Evolutionary conservation across 2,329 filamentous ascomycete genomes (phyloP).

Genomic region (Fusarium dlaminii): DNA sequence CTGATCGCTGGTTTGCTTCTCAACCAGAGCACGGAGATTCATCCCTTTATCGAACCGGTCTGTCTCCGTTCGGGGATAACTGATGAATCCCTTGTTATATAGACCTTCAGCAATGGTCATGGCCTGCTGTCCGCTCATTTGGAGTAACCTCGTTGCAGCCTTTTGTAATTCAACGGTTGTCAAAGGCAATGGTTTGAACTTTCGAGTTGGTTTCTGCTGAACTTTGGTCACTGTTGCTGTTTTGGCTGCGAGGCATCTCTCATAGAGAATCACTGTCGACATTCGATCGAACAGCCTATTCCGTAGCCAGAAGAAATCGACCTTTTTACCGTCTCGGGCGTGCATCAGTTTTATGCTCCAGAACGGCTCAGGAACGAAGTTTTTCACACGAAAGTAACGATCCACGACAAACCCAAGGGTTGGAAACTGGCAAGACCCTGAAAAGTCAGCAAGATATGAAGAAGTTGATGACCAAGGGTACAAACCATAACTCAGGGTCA

Average conservation of each 20-base stretch:
- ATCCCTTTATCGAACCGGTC: constrained; percentile 94
- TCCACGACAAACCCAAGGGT: constrained; percentile 97
- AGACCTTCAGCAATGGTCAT: constrained; percentile 89
- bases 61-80: constrained; percentile 96
- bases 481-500: constrained; percentile 82
- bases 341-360: constrained; percentile 92
- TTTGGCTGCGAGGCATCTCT: constrained; percentile 81
- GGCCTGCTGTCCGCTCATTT: constrained; percentile 89
- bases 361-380: constrained; percentile 91
- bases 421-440: constrained; percentile 93
- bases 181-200: constrained; percentile 91
- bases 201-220: constrained; percentile 89
- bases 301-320: constrained; percentile 85
- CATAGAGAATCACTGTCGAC: constrained; percentile 82
- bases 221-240: constrained; percentile 84
- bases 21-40: constrained; percentile 80
- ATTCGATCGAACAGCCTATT: constrained; percentile 89
- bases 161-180: constrained; percentile 98
- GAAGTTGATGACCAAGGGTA: not conserved
- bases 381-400: constrained; percentile 90
- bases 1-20: constrained; percentile 82
- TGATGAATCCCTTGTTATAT: constrained; percentile 96
- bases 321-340: constrained; percentile 78
- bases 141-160: constrained; percentile 86
- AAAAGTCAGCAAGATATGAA: constrained; percentile 3